Evolutionary conservation across 1,284 basidiomycete genomes (phyloP), one percentile per base, ranked within the genome.

Genomic region (Meripilus lineatus): DNA sequence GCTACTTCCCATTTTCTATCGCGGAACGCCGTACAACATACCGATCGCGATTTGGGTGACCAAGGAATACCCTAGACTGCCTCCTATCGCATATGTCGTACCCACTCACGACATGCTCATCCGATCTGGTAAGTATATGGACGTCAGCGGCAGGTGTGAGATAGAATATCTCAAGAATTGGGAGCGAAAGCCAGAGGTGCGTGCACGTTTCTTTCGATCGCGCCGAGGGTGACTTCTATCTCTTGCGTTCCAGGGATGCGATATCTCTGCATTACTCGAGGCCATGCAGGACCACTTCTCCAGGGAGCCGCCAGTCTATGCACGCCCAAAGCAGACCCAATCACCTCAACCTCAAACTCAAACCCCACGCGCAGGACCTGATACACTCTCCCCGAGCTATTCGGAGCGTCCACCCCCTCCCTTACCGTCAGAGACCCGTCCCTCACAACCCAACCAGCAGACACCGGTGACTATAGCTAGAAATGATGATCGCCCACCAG

Each of bases 101-200:
- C 95, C 96, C n/a, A 97, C 93, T 1, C 76, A 71, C 40, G 85
- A 90, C 55, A 94, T 99, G 88, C 82, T 93, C 46, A 80, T 99
- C 52, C 81, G 84, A 50, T 76, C 88, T 21, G 79, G 86, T 11
- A 75, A 72, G 38, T 73, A 80, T 54, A 75, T 98, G 50, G 93
- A 97, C 56, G 79, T 86, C 38, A 91, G 89, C 58, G 96, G 96
- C 7, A 72, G 75, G 52, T 90, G 79, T 55, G 65, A 63, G 32
- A 69, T 79, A 35, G 77, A 81, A 30, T 94, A 93, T 62, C 61
- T 88, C 30, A 71, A 72, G 26, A 69, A 81, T 46, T 98, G 96
- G 95, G 70, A 74, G 50, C 71, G 75, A 55, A 93, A 94, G 65
- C 79, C 78, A 59, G 92, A 95, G 77, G 93, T 93, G 54, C 51